Evolutionary conservation across 1,284 basidiomycete genomes (phyloP).

Genomic region (Pterulicium gracile): DNA sequence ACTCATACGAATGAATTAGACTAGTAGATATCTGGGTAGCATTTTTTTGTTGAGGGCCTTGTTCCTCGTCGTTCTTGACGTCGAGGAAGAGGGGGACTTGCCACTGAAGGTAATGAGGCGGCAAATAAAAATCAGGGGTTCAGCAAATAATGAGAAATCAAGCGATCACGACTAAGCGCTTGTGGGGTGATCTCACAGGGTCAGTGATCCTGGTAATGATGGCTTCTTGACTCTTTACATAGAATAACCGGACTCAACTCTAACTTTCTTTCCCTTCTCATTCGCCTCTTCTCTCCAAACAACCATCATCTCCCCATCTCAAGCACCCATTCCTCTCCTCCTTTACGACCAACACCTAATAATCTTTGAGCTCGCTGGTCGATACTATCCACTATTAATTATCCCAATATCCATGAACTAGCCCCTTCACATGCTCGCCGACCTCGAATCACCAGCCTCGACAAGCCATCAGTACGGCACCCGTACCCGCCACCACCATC

Average conservation of each 20-base stretch:
- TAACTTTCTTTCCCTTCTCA: conserved; percentile 17
- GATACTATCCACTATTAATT: conserved; percentile 12
- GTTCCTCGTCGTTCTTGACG: background rate
- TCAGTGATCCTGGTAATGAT: no score
- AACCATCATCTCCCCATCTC: conserved; percentile 11
- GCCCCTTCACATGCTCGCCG: conserved; percentile 23
- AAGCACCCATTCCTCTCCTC: conserved; percentile 12
- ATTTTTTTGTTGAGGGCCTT: no score
- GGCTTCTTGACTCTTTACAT: no score
- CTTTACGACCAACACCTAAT: conserved; percentile 10
- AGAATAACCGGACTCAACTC: no score
- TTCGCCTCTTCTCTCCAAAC: conserved; percentile 18
- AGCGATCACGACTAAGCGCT: no score
- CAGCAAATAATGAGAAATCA: no score
- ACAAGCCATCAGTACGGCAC: conserved; percentile 39
- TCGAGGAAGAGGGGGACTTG: no score
- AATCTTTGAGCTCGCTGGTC: conserved; percentile 26
- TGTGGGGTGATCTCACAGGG: no score
- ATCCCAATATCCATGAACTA: conserved; percentile 11
- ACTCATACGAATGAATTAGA: no score
- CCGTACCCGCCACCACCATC: conserved; percentile 42
- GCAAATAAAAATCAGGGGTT: no score
- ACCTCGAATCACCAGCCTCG: conserved; percentile 20
- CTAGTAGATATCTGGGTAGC: no score
- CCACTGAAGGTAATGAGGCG: no score